phyloP scores from a whole-genome alignment of 2,329 filamentous ascomycete genomes.

The Fusarium irregulare region DNA sequence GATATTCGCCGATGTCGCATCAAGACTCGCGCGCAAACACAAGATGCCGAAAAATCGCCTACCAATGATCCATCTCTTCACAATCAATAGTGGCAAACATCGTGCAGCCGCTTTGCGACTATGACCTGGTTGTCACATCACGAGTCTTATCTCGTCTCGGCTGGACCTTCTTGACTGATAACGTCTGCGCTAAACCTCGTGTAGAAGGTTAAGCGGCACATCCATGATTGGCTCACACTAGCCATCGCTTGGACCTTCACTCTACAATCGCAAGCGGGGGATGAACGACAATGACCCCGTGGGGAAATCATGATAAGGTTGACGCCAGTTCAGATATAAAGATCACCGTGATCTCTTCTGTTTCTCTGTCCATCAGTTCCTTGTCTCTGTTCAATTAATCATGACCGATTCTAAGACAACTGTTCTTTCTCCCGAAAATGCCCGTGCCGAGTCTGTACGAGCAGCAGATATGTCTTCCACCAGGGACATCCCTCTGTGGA shows the following conservation, averaged over 20 bases:
- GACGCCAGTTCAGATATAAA: neutral
- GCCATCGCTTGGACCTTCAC: conserved; percentile 2
- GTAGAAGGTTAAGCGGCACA: neutral
- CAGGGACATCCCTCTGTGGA: conserved; percentile 1
- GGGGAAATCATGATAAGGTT: conserved; percentile 7
- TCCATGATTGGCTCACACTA: neutral
- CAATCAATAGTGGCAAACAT: neutral
- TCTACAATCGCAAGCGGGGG: neutral
- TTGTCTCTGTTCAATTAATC: no score
- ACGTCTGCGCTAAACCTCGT: neutral
- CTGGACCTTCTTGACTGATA: conserved; percentile 2
- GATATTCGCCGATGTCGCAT: no score
- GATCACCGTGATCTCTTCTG: neutral
- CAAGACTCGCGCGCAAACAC: fast-evolving
- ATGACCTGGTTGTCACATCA: neutral
- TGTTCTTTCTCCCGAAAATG: neutral
- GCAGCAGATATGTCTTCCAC: neutral
- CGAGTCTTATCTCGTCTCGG: neutral
- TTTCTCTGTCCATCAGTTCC: no score
- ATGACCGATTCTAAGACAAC: neutral
- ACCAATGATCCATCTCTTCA: no score
- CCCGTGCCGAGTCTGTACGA: neutral
- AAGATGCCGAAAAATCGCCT: no score
- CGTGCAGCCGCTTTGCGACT: neutral
- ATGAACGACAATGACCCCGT: no score